Percentiles rank a stretch among this genome's conserved stretches.
phyloP scores from a whole-genome alignment of 208 protist species.

The Wallacemonas rigidus region DNA sequence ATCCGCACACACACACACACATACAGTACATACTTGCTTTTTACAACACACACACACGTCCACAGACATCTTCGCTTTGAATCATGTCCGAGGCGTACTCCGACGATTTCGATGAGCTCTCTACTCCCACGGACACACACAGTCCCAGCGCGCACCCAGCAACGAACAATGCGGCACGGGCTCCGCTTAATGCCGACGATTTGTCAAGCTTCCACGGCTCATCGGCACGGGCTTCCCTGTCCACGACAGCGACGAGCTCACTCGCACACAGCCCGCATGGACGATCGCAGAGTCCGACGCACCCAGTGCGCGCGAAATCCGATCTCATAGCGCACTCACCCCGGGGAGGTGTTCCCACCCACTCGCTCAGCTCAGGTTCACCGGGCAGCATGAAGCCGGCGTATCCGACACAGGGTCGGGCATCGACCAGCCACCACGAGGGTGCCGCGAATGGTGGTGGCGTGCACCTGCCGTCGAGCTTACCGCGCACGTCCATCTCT shows the following conservation, averaged over 20 bases:
- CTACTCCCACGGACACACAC: neutral
- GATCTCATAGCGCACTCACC: neutral
- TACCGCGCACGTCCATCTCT: neutral
- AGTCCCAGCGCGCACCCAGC: neutral
- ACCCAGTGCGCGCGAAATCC: neutral
- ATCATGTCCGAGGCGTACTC: slow-evolving; percentile 26
- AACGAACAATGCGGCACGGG: neutral
- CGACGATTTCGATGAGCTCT: slow-evolving; percentile 35
- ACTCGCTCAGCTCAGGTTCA: neutral
- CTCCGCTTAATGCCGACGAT: neutral
- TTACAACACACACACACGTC: neutral
- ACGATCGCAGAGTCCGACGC: neutral
- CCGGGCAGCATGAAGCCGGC: neutral
- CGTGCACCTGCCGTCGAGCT: neutral
- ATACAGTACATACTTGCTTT: neutral
- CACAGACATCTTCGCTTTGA: neutral
- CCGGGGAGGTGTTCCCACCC: neutral
- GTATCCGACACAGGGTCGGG: slow-evolving; percentile 1
- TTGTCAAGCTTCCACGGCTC: slow-evolving; percentile 21
- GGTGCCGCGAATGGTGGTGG: neutral
- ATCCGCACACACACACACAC: neutral
- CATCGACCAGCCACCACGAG: neutral
- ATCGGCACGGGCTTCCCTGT: neutral
- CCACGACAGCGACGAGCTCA: neutral
- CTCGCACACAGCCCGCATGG: slow-evolving; percentile 7